A percentile compares a stretch with the other conserved stretches of the same genome.
Conservation (phyloP, 1,139 yeast genomes). For the Kodamaea ohmeri region DNA sequence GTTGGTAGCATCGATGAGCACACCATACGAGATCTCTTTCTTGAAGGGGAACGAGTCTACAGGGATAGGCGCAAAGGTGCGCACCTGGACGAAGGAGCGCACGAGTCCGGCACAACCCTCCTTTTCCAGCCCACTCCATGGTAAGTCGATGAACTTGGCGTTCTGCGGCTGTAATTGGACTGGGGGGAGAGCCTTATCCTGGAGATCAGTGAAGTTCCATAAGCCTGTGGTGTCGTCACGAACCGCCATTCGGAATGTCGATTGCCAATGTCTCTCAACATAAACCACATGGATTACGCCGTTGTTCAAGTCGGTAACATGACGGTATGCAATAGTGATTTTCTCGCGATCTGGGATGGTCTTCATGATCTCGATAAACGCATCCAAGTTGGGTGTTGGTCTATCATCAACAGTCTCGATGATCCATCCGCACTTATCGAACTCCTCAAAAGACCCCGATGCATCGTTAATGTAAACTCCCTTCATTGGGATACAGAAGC, state of each 20-base stretch:
- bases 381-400: constrained; percentile 69
- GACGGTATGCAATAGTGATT: constrained; percentile 71
- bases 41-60: constrained; percentile 71
- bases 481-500: constrained; percentile 75
- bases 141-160: constrained; percentile 71
- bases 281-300: constrained; percentile 61
- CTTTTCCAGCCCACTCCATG: constrained; percentile 47
- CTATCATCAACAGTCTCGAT: constrained; percentile 74
- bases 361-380: constrained; percentile 76
- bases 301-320: constrained; percentile 77
- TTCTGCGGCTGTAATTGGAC: constrained; percentile 46
- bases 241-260: constrained; percentile 66
- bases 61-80: constrained; percentile 62
- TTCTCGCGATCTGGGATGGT: constrained; percentile 72
- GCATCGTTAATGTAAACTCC: constrained; percentile 84
- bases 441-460: constrained; percentile 67
- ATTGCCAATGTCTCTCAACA: constrained; percentile 84
- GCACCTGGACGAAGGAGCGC: constrained; percentile 64
- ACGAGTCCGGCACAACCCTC: constrained; percentile 51
- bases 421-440: constrained; percentile 65
- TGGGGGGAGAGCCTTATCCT: constrained; percentile 59
- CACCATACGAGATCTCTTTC: constrained; percentile 67
- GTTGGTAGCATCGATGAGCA: constrained; percentile 72
- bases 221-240: constrained; percentile 81
- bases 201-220: constrained; percentile 79